Evolutionary conservation across 1,284 basidiomycete genomes (phyloP).

Genomic region (Chiua sp.): DNA sequence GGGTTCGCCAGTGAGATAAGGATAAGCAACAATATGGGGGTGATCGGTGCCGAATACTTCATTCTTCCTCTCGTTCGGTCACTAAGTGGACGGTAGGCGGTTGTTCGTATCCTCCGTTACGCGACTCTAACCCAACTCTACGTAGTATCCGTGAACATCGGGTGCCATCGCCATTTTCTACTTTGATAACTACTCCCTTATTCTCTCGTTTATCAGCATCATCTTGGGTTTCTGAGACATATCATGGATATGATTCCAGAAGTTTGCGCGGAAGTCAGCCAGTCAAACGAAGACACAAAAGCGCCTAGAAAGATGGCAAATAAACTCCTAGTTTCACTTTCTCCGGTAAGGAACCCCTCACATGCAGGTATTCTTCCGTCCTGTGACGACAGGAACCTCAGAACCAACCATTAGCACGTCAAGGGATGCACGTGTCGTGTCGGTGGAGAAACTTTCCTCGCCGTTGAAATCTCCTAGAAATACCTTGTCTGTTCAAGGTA

Average conservation of each 20-base stretch:
- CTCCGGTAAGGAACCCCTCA: conserved; percentile 46
- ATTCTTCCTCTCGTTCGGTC: conserved; percentile 56
- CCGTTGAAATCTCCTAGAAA: conserved; percentile 31
- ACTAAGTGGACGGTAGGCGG: conserved; percentile 49
- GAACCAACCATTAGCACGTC: conserved; percentile 44
- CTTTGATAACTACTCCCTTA: conserved; percentile 49
- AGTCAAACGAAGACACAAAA: conserved; percentile 43
- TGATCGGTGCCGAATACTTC: conserved; percentile 64
- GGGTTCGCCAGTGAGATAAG: conserved; percentile 53
- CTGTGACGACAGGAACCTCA: conserved; percentile 11
- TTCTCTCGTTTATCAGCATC: conserved; percentile 55
- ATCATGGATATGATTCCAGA: conserved; percentile 45
- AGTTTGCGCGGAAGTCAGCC: conserved; percentile 35
- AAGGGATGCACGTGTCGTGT: conserved; percentile 52
- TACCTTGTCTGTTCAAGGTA: conserved; percentile 41
- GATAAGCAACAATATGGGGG: conserved; percentile 46
- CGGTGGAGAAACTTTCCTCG: conserved; percentile 56
- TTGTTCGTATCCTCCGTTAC: neutral
- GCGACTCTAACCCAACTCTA: conserved; percentile 4
- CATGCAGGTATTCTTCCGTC: neutral
- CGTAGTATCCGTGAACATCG: conserved; percentile 51
- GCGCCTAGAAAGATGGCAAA: conserved; percentile 49
- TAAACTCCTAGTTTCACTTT: conserved; percentile 58
- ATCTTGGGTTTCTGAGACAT: conserved; percentile 52
- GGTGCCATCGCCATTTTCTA: conserved; percentile 46